These are phyloP conservation scores for Chlorella sp. DNA, from an alignment of 139 green algal genomes.

Conservation along the genomic window DNA sequence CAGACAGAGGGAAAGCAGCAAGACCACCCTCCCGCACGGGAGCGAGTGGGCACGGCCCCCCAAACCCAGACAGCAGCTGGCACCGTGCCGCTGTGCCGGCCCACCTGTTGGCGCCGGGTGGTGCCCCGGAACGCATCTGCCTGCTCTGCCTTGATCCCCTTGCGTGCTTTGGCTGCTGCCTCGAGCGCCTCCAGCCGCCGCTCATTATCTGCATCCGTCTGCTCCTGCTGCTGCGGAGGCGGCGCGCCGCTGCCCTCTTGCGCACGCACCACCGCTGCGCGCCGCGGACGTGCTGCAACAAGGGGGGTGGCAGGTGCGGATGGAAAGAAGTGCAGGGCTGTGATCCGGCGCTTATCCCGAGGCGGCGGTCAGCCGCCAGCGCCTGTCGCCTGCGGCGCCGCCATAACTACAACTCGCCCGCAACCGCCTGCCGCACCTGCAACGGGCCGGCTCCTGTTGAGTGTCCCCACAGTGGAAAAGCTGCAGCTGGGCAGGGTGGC, in stretches of 20 bases:
- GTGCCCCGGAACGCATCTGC: slow-evolving; percentile 1
- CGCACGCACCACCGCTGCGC: not conserved
- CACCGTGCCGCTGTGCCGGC: not conserved
- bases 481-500: not conserved
- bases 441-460: not conserved
- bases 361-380: not conserved
- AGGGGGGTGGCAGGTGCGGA: too few relatives aligned
- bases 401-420: not conserved
- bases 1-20: too few relatives aligned
- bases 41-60: too few relatives aligned
- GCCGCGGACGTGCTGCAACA: not conserved
- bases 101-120: not conserved
- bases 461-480: not conserved
- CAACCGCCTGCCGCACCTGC: not conserved
- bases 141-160: slow-evolving; percentile 44
- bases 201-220: slow-evolving; percentile 34
- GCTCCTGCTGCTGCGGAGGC: slow-evolving; percentile 25
- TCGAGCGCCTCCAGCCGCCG: slow-evolving; percentile 50
- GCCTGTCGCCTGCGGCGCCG: too few relatives aligned
- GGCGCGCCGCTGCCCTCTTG: slow-evolving; percentile 18
- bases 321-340: too few relatives aligned
- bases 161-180: slow-evolving; percentile 15
- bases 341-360: too few relatives aligned
- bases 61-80: too few relatives aligned
- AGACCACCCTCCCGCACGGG: too few relatives aligned